These are phyloP conservation scores for Prosopis cineraria DNA, from an alignment of 306 rosid genomes.

Conservation along the genomic window DNA sequence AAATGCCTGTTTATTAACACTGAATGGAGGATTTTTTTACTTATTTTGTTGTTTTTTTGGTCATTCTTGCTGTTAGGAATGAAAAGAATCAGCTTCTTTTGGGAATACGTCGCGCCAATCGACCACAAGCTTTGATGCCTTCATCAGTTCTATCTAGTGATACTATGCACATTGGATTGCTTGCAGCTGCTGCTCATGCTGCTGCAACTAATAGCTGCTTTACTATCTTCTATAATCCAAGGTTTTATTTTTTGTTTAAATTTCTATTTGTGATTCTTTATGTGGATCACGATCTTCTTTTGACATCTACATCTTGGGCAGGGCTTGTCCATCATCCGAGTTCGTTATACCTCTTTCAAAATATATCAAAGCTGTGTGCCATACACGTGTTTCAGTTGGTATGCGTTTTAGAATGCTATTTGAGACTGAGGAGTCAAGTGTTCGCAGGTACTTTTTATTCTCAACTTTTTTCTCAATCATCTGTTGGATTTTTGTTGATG, in stretches of 20 bases:
- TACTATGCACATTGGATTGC: constrained; percentile 94
- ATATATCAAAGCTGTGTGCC: constrained; percentile 85
- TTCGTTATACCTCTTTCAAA: constrained; percentile 81
- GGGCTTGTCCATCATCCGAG: constrained; percentile 95
- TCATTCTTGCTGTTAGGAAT: constrained; percentile 52
- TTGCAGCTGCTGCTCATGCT: constrained; percentile 96
- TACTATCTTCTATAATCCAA: constrained; percentile 86
- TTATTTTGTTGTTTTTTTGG: constrained; percentile 11
- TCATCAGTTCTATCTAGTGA: constrained; percentile 87
- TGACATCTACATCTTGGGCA: constrained; percentile 43
- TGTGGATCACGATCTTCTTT: constrained; percentile 27
- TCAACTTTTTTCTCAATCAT: background rate
- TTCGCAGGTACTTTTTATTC: constrained; percentile 62
- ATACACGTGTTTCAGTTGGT: constrained; percentile 88
- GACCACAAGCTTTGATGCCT: constrained; percentile 85
- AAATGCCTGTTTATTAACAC: constrained; percentile 2
- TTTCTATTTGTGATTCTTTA: background rate
- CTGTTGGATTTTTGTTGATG: background rate
- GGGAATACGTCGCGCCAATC: constrained; percentile 81
- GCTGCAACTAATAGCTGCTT: constrained; percentile 87
- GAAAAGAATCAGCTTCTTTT: constrained; percentile 89
- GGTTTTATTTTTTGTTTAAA: constrained; percentile 48
- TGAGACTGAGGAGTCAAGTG: constrained; percentile 91
- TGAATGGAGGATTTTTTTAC: constrained; percentile 14
- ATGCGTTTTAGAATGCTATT: constrained; percentile 94